Evolutionary conservation across 2,329 filamentous ascomycete genomes (phyloP).

Genomic region (Fusarium mangiferae): DNA sequence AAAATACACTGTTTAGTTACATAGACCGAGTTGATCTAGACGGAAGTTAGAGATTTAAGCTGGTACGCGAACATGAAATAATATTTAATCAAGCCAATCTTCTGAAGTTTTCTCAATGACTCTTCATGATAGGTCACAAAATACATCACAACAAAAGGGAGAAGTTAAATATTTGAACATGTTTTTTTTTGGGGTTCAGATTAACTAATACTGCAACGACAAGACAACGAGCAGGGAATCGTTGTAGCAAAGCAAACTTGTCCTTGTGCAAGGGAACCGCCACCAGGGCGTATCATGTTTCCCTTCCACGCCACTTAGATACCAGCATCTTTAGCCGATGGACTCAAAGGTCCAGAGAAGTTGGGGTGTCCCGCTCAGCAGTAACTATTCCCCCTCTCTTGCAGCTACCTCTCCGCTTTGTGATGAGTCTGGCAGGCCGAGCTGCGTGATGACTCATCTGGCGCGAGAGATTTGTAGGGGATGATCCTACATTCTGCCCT

Average conservation of each 20-base stretch:
- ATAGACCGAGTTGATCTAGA: slow-evolving; percentile 7
- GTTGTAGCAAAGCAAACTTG: slow-evolving; percentile 50
- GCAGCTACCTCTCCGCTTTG: slow-evolving; percentile 20
- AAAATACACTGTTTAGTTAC: background rate
- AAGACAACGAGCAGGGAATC: slow-evolving; percentile 54
- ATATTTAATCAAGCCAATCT: background rate
- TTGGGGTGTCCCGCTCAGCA: slow-evolving; percentile 37
- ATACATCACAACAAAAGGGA: background rate
- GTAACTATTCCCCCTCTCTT: slow-evolving; percentile 26
- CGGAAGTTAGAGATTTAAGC: background rate
- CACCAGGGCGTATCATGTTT: slow-evolving; percentile 46
- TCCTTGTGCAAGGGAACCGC: slow-evolving; percentile 46
- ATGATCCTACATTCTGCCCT: slow-evolving; percentile 43
- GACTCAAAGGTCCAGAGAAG: slow-evolving; percentile 34
- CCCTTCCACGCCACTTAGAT: slow-evolving; percentile 42
- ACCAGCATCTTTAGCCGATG: slow-evolving; percentile 50
- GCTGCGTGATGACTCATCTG: slow-evolving; percentile 27
- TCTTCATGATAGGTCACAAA: background rate
- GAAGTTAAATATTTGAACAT: slow-evolving; percentile 31
- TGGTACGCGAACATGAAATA: background rate
- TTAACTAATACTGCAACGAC: slow-evolving; percentile 57
- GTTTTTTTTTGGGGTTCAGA: slow-evolving; percentile 45
- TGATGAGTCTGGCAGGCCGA: slow-evolving; percentile 26
- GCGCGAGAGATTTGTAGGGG: slow-evolving; percentile 40
- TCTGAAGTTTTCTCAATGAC: background rate